phyloP scores from a whole-genome alignment of 2,329 filamentous ascomycete genomes.

The Colletotrichum acutatum region DNA sequence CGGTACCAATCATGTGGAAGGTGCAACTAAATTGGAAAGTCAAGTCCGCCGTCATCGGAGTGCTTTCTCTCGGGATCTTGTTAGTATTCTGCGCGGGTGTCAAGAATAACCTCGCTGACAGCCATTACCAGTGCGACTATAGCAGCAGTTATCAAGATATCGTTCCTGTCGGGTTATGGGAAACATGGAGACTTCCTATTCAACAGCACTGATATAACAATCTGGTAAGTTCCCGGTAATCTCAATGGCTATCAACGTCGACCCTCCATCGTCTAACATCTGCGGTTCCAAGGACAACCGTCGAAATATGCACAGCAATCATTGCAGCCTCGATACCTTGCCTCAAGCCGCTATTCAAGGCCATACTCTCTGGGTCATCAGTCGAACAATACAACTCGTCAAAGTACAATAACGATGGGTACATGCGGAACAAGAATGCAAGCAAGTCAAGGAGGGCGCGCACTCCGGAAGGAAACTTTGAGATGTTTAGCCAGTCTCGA shows the following conservation, averaged over 20 bases:
- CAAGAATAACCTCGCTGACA: background rate
- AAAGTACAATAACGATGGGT: conserved; percentile 7
- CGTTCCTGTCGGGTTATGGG: conserved; percentile 39
- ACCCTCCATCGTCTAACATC: background rate
- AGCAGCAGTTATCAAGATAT: conserved; percentile 42
- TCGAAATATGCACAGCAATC: conserved; percentile 43
- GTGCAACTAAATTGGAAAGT: conserved; percentile 43
- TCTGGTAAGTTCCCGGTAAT: conserved; percentile 36
- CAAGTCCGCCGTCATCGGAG: conserved; percentile 39
- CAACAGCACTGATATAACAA: conserved; percentile 42
- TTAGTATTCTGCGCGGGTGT: background rate
- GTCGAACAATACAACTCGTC: conserved; percentile 4
- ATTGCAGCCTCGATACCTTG: conserved; percentile 43
- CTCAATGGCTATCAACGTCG: background rate
- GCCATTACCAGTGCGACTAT: conserved; percentile 34
- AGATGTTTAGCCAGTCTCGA: conserved; percentile 11
- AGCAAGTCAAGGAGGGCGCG: background rate
- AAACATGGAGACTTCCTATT: conserved; percentile 43
- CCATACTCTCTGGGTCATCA: conserved; percentile 21
- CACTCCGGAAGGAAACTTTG: background rate
- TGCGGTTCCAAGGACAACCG: conserved; percentile 38
- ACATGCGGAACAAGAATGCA: background rate
- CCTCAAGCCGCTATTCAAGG: conserved; percentile 42
- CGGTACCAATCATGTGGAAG: conserved; percentile 43
- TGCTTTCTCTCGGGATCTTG: conserved; percentile 43